Base-by-base conservation (phyloP, 1,139 yeast genomes). In the Meyerozyma guilliermondii region DNA sequence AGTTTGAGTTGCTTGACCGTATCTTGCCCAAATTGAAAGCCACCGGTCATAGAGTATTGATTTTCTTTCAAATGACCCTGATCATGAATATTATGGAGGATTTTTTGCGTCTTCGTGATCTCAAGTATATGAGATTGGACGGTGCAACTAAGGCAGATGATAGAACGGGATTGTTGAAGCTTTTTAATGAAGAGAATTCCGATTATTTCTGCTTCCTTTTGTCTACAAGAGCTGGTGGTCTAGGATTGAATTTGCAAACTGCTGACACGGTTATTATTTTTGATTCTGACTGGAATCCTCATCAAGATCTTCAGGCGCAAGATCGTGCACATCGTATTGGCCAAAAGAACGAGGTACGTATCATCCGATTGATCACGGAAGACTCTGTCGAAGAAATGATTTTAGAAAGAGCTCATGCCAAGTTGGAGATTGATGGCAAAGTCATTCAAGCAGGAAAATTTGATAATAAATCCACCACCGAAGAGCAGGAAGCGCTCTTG, bases 201-300 rank as follows among this genome's bases (percentile, higher is more conserved):
- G 88, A 82, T 28, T 83, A 83, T 54, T 84, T 85, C 57, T 83
- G 89, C 51, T 86, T 87, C 64, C 70, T 87, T 49, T 66, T 87
- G 44, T 84, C 94, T 1, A 87, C 95, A 0, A 80, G 95, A 69
- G 95, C 95, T 42, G 95, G 95, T 72, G 95, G 95, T 46, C 74
- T 86, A 51, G 95, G 95, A 53, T 75, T 87, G 53, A 87, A 87
- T 58, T 76, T 85, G 52, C 95, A 87, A 63, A 82, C 94, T 10
- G 95, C 95, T 5, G 95, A 87, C 64, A 86, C 95, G 0, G 95
- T 87, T 39, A 83, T 87, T 51, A 86, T 87, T 46, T 86, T 86
- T 56, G 95, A 87, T 59, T 84, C 94, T 7, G 95, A 87, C 71
- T 86, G 94, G 92, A 87, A 87, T 59, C 95, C 95, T 3, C 95